A percentile compares a stretch with the other conserved stretches of the same genome.
Conservation (phyloP, 345 rosid genomes). For the Cardamine resedifolia region DNA sequence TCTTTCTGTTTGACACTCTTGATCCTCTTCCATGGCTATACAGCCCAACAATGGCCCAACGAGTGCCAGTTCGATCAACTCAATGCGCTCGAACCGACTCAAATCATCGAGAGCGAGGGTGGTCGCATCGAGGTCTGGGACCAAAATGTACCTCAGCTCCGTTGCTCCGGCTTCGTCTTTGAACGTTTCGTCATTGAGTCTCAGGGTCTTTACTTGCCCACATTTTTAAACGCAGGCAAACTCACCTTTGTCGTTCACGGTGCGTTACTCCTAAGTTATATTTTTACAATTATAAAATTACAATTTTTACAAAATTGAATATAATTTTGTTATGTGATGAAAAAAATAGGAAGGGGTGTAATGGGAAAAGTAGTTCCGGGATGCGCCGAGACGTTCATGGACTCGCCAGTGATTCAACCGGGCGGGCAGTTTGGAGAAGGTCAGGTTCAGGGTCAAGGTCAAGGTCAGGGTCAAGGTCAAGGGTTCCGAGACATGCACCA, state of each 20-base stretch:
- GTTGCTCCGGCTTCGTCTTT: conserved; percentile 55
- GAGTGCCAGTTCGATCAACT: conserved; percentile 55
- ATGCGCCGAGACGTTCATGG: conserved; percentile 66
- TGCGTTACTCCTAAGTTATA: too few species aligned
- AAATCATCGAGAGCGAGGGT: conserved; percentile 47
- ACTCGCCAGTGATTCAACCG: conserved; percentile 18
- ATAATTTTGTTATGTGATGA: too few species aligned
- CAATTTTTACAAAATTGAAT: too few species aligned
- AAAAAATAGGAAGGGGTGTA: too few species aligned
- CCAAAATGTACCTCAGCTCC: conserved; percentile 53
- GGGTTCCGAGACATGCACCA: conserved; percentile 58
- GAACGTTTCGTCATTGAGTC: conserved; percentile 46
- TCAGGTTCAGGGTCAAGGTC: too few species aligned
- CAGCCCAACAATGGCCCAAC: conserved; percentile 38
- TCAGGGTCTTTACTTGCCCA: conserved; percentile 58
- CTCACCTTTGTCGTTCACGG: conserved; percentile 53
- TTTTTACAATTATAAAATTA: too few species aligned
- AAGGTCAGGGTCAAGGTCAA: too few species aligned
- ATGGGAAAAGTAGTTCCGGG: conserved; percentile 49
- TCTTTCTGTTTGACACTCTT: conserved; percentile 42
- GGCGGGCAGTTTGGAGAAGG: background rate
- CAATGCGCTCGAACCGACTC: conserved; percentile 48
- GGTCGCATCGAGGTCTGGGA: conserved; percentile 58
- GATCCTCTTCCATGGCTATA: conserved; percentile 46
- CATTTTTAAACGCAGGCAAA: conserved; percentile 44